phyloP scores from a whole-genome alignment of 176 grass and related monocot species.

The Lolium perenne region DNA sequence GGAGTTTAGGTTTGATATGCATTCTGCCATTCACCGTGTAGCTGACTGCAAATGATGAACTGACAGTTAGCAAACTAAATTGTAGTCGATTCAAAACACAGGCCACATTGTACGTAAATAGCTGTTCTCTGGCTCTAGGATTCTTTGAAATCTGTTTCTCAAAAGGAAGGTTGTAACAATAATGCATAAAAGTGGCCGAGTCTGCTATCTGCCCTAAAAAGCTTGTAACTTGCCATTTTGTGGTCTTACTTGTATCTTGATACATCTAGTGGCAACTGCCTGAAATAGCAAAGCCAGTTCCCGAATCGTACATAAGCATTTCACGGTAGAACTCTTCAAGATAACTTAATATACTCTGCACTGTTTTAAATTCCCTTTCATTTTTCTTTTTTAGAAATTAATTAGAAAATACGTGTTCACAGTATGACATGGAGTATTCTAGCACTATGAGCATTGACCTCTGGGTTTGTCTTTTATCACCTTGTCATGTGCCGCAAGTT shows the following conservation, averaged over 20 bases:
- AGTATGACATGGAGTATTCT: not conserved
- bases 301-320: not conserved
- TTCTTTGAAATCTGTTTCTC: not conserved
- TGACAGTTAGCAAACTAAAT: not conserved
- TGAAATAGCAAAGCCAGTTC: not conserved
- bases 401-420: not conserved
- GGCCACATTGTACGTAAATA: not conserved
- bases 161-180: not conserved
- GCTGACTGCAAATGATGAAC: conserved; percentile 14
- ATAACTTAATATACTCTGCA: not conserved
- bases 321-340: not conserved
- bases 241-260: conserved; percentile 5
- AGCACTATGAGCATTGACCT: not conserved
- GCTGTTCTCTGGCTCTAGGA: not conserved
- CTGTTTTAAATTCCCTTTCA: not conserved
- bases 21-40: not conserved
- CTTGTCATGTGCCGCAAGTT: not conserved
- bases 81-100: not conserved
- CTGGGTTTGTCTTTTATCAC: not conserved
- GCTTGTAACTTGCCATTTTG: not conserved
- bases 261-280: not conserved
- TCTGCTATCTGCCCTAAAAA: not conserved
- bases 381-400: not conserved
- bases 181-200: conserved; percentile 8
- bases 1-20: not conserved